A percentile compares a stretch with the other conserved stretches of the same genome.
Evolutionary conservation across 805 yeast species (phyloP).

Genomic region (Saccharomyces mikatae): DNA sequence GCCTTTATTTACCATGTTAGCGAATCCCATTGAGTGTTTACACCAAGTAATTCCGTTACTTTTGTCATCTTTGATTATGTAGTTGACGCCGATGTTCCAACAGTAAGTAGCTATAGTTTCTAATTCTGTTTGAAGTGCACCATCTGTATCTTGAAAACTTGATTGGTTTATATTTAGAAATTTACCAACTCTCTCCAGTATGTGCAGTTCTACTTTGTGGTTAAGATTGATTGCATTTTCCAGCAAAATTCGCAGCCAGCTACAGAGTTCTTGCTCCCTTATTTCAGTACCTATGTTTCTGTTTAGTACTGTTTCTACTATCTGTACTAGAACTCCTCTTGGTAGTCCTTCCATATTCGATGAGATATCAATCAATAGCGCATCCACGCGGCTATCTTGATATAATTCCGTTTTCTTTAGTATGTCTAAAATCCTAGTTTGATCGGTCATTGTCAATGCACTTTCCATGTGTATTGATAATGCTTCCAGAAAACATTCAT

Average conservation of each 20-base stretch:
- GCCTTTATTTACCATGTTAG: slow-evolving; percentile 23
- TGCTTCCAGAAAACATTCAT: slow-evolving; percentile 17
- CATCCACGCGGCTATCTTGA: slow-evolving; percentile 17
- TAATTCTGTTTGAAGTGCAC: slow-evolving; percentile 19
- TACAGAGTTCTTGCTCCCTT: slow-evolving; percentile 16
- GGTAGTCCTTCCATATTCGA: slow-evolving; percentile 12
- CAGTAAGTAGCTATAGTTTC: slow-evolving; percentile 32
- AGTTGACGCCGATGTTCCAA: slow-evolving; percentile 35
- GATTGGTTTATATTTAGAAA: slow-evolving; percentile 1
- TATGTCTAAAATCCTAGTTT: slow-evolving; percentile 13
- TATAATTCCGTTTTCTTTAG: slow-evolving; percentile 12
- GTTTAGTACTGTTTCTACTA: slow-evolving; percentile 17
- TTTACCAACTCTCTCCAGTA: neutral
- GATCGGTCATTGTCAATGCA: slow-evolving; percentile 19
- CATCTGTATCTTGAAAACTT: neutral
- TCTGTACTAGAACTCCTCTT: slow-evolving; percentile 8
- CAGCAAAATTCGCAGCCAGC: slow-evolving; percentile 26
- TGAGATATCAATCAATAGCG: slow-evolving; percentile 15
- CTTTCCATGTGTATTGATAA: slow-evolving; percentile 21
- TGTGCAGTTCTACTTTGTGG: neutral
- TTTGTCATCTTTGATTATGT: slow-evolving; percentile 17
- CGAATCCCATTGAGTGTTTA: slow-evolving; percentile 19
- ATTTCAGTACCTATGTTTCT: slow-evolving; percentile 14
- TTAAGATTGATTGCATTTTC: slow-evolving; percentile 4
- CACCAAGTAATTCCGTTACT: slow-evolving; percentile 25